phyloP scores from a whole-genome alignment of 257 asterid species.

The Schizonepeta tenuifolia region DNA sequence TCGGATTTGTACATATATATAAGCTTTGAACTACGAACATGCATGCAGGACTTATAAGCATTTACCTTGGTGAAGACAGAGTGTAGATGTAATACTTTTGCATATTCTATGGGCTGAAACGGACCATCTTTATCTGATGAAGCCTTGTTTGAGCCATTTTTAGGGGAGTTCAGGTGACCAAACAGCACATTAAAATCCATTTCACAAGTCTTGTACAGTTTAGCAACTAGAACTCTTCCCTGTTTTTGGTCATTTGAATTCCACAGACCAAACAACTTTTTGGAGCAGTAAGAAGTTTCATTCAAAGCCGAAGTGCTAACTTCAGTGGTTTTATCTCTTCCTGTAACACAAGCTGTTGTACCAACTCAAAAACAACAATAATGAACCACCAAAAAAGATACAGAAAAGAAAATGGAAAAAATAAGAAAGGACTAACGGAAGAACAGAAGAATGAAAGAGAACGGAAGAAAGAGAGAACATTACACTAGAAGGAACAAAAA shows the following conservation, averaged over 20 bases:
- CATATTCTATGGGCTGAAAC: conserved; percentile 49
- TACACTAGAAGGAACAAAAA: conserved; percentile 27
- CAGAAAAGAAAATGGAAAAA: background rate
- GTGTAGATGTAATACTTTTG: conserved; percentile 66
- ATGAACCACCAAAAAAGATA: too few species aligned
- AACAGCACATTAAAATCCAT: conserved; percentile 67
- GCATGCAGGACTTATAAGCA: conserved; percentile 29
- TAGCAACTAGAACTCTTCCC: conserved; percentile 60
- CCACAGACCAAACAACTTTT: conserved; percentile 74
- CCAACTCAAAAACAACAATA: conserved; percentile 31
- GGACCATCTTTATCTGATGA: conserved; percentile 36
- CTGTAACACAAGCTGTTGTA: conserved; percentile 52
- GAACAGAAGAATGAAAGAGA: background rate
- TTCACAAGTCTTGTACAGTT: conserved; percentile 62
- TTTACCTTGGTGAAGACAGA: conserved; percentile 75
- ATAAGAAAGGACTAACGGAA: too few species aligned
- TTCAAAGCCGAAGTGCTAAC: conserved; percentile 34
- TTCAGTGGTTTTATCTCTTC: conserved; percentile 50
- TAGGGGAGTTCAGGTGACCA: conserved; percentile 56
- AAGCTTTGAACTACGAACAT: background rate
- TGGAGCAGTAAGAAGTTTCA: conserved; percentile 38
- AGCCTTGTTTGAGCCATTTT: conserved; percentile 33
- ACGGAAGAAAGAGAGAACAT: conserved; percentile 33
- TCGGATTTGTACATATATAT: conserved; percentile 2
- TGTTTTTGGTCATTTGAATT: conserved; percentile 51